These are phyloP conservation scores for Backusella parvicylindrica DNA, from an alignment of 192 early-diverging fungal species.

Conservation along the genomic window DNA sequence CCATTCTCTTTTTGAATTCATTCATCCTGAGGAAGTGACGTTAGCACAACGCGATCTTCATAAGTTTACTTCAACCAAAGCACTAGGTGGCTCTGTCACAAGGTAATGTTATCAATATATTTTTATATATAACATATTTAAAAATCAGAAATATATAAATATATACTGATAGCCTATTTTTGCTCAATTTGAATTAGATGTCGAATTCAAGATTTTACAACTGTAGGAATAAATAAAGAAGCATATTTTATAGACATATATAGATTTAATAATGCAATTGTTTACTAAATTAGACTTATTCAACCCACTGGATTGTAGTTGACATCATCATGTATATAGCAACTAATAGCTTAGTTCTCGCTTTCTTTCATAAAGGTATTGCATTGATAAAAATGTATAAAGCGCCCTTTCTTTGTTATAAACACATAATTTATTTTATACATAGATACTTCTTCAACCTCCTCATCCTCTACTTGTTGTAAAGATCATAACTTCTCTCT, in stretches of 20 bases:
- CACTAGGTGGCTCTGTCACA: constrained; percentile 18
- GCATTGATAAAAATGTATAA: constrained; percentile 2
- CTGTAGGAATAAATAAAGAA: background rate
- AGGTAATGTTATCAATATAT: constrained; percentile 2
- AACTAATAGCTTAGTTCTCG: constrained; percentile 17
- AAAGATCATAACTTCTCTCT: constrained; percentile 1
- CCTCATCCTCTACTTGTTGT: background rate
- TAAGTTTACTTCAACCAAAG: constrained; percentile 13
- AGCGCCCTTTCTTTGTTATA: no score
- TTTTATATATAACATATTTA: background rate
- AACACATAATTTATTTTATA: background rate
- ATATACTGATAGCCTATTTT: background rate
- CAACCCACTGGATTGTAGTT: constrained; percentile 19
- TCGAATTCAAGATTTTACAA: constrained; percentile 10
- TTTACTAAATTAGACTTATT: background rate
- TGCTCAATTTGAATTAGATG: constrained; percentile 8
- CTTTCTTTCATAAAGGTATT: constrained; percentile 22
- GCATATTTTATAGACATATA: background rate
- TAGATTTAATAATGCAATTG: constrained; percentile 1
- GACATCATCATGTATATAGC: constrained; percentile 36
- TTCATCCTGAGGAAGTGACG: constrained; percentile 26
- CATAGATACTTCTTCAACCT: background rate
- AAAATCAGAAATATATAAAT: background rate
- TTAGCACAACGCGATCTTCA: constrained; percentile 16
- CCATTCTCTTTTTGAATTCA: constrained; percentile 17